A percentile compares a stretch with the other conserved stretches of the same genome.
Conservation (phyloP, 129 eudicot genomes). For the Lactuca sativa region DNA sequence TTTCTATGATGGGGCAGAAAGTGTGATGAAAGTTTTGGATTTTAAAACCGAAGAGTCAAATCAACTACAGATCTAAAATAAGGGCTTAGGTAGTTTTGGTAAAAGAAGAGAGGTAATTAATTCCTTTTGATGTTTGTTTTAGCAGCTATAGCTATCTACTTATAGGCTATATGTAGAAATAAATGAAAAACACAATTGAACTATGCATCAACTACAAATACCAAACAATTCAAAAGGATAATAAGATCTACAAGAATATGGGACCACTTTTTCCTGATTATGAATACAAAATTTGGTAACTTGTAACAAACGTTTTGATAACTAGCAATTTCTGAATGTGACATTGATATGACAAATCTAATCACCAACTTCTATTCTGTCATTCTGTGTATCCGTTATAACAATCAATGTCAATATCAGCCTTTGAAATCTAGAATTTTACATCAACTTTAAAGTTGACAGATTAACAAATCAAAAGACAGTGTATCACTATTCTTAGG, state of each 20-base stretch:
- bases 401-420: constrained; percentile 5
- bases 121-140: neutral
- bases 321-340: constrained; percentile 4
- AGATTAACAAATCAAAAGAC: constrained; percentile 8
- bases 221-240: neutral
- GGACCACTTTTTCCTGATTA: constrained; percentile 7
- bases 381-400: neutral
- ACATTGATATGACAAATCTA: neutral
- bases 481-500: neutral
- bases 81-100: constrained; percentile 13
- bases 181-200: neutral
- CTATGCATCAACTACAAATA: neutral
- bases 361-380: constrained; percentile 13
- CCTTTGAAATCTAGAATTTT: constrained; percentile 1
- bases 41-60: neutral
- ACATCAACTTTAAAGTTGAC: constrained; percentile 6
- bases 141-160: neutral
- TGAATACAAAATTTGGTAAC: neutral
- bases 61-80: constrained; percentile 6
- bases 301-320: constrained; percentile 4
- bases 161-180: neutral
- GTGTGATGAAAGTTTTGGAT: neutral
- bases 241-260: constrained; percentile 15
- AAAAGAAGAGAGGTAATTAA: neutral
- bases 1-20: neutral